Conservation (phyloP, 2,329 filamentous ascomycete genomes). For the Triangularia verruculosa region DNA sequence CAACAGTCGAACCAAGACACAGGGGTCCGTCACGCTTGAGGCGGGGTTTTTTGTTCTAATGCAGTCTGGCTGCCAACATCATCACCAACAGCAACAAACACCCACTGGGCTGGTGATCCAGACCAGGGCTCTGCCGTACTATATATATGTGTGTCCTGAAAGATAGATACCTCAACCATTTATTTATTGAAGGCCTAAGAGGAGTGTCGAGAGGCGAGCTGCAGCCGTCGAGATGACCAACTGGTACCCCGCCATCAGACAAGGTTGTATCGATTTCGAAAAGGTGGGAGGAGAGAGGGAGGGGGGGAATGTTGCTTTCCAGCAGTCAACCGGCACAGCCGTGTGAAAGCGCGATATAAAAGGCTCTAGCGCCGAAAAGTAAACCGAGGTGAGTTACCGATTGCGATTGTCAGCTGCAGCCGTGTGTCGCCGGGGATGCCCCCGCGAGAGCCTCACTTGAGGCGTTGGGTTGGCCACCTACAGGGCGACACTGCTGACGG, state of each 20-base stretch:
- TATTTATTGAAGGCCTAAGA: neutral
- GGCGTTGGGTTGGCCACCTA: neutral
- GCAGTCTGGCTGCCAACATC: neutral
- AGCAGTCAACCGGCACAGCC: slow-evolving; percentile 2
- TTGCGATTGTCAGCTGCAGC: neutral
- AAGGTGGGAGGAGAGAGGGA: neutral
- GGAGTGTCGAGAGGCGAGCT: neutral
- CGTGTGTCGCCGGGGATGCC: neutral
- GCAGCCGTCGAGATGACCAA: slow-evolving; percentile 9
- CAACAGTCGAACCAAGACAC: slow-evolving; percentile 8
- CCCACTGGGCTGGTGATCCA: neutral
- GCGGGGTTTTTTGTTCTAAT: neutral
- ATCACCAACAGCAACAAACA: neutral
- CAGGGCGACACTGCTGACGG: neutral
- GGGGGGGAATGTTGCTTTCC: slow-evolving; percentile 1
- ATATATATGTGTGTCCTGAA: no score
- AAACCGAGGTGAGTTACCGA: neutral
- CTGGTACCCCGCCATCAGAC: slow-evolving; percentile 3
- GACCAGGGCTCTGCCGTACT: neutral
- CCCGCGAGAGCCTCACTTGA: neutral
- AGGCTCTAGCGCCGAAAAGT: slow-evolving; percentile 1
- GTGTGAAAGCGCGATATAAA: slow-evolving; percentile 7
- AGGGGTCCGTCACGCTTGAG: slow-evolving; percentile 6
- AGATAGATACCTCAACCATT: neutral
- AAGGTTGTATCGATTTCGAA: neutral